These are phyloP conservation scores for Trametes maxima DNA, from an alignment of 768 basidiomycete genomes.

Conservation along the genomic window DNA sequence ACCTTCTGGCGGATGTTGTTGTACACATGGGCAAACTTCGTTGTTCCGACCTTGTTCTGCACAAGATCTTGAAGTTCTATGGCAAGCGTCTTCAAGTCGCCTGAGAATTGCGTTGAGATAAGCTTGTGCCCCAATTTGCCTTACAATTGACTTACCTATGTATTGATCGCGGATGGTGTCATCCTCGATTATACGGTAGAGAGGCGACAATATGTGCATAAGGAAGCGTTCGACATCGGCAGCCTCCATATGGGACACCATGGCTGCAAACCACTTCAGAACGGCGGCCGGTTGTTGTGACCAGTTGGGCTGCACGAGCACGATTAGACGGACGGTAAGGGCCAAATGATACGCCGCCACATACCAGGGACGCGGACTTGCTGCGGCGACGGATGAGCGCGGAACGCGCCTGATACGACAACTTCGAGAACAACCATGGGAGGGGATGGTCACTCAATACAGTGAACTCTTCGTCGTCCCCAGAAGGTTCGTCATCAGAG, in stretches of 20 bases:
- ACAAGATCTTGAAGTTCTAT: slow-evolving; percentile 86
- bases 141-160: slow-evolving; percentile 57
- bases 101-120: slow-evolving; percentile 41
- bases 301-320: slow-evolving; percentile 68
- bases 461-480: slow-evolving; percentile 32
- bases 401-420: slow-evolving; percentile 85
- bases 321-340: slow-evolving; percentile 11
- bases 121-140: neutral
- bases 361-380: slow-evolving; percentile 47
- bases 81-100: slow-evolving; percentile 79
- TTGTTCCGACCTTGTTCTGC: slow-evolving; percentile 85
- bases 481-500: slow-evolving; percentile 33
- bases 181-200: slow-evolving; percentile 87
- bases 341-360: slow-evolving; percentile 22
- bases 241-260: slow-evolving; percentile 71
- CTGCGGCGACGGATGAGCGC: slow-evolving; percentile 73
- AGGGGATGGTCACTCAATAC: slow-evolving; percentile 50
- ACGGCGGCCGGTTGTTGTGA: slow-evolving; percentile 76
- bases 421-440: slow-evolving; percentile 91
- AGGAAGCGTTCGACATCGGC: slow-evolving; percentile 65
- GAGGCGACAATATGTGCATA: slow-evolving; percentile 81
- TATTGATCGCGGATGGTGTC: slow-evolving; percentile 76
- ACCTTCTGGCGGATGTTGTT: slow-evolving; percentile 77
- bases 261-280: slow-evolving; percentile 93
- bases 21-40: slow-evolving; percentile 78